Evolutionary conservation across 2,329 filamentous ascomycete genomes (phyloP), one percentile per base, ranked within the genome.

Genomic region (Chaetothyriales sp.): DNA sequence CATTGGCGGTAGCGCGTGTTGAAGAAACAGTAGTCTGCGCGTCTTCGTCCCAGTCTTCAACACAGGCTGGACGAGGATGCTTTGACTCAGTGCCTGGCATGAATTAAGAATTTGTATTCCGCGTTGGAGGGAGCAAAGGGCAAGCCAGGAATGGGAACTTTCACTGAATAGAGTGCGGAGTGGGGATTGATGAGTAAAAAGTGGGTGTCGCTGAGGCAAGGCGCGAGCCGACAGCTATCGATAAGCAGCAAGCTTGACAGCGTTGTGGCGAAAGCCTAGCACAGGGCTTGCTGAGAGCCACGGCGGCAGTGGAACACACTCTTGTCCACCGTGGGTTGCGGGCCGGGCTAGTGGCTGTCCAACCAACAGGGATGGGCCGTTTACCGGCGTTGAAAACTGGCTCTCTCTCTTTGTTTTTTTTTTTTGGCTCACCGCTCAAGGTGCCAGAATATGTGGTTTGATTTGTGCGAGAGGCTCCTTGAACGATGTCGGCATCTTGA

Each of bases 1-100:
- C 65, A 66, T 77, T 76, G 66, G 75, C 74, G 60, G 70, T 69
- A 60, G 68, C 68, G 58, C 67, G 69, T 57, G 73, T 73, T 52
- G 71, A 71, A 53, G 71, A 70, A 55, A 70, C 64, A 56, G 69
- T 65, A 47, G 61, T 64, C 58, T 71, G 61, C 46, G 62, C 60
- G 54, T 70, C 69, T 54, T 74, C 72, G 63, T 73, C 71, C 59
- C 66, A 73, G 53, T 75, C 72, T 62, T 75, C 72, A 60, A 68
- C 65, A 54, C 66, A 72, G 59, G 71, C 72, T 57, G 67, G 65
- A 58, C 63, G 66, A 61, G 66, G 68, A 52, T 58, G 59, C 62
- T 65, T 54, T 46, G 52, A 51, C 22, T 55, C 54, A 47, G 25
- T 43, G n/a, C 54, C 53, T 33, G 55, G 55, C 59, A 61, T 61